Evolutionary conservation across 2,329 filamentous ascomycete genomes (phyloP).

Genomic region (Ophidiomyces ophidiicola): DNA sequence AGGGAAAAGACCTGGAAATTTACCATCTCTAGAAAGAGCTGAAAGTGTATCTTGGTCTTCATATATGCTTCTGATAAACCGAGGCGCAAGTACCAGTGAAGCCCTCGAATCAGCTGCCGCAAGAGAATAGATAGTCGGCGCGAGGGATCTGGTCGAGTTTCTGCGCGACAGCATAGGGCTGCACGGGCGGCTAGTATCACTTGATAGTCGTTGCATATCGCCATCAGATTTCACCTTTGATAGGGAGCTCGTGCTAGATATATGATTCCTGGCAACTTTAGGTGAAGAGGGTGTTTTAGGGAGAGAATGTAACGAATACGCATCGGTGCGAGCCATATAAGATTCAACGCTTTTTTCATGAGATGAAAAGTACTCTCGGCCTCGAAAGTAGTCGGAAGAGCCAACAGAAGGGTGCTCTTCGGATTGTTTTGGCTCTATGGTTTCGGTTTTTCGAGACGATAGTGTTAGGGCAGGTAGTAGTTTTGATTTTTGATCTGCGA

Average conservation of each 20-base stretch:
- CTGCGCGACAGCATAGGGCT: slow-evolving; percentile 15
- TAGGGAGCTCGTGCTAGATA: slow-evolving; percentile 34
- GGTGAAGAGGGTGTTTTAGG: slow-evolving; percentile 33
- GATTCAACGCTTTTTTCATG: slow-evolving; percentile 31
- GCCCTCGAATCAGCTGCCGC: slow-evolving; percentile 35
- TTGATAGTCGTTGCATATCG: slow-evolving; percentile 26
- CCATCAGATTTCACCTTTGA: slow-evolving; percentile 33
- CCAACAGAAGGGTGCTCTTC: background rate
- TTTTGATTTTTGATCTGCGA: background rate
- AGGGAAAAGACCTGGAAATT: slow-evolving; percentile 36
- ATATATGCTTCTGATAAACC: slow-evolving; percentile 34
- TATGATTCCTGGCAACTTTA: slow-evolving; percentile 28
- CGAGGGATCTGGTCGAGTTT: slow-evolving; percentile 28
- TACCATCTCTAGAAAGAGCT: slow-evolving; percentile 33
- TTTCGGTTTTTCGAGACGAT: background rate
- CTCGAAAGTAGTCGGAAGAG: background rate
- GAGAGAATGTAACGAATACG: slow-evolving; percentile 30
- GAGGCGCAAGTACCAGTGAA: slow-evolving; percentile 34
- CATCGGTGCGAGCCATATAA: slow-evolving; percentile 32
- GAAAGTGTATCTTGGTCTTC: slow-evolving; percentile 35
- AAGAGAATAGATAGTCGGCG: slow-evolving; percentile 37
- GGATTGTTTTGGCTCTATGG: background rate
- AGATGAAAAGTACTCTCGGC: slow-evolving; percentile 14
- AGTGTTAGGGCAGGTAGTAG: slow-evolving; percentile 5
- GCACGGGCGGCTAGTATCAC: slow-evolving; percentile 21